Percentiles rank a stretch among this genome's conserved stretches.
Evolutionary conservation across 148 eudicot species (phyloP).

Genomic region (Heliosperma pusillum): DNA sequence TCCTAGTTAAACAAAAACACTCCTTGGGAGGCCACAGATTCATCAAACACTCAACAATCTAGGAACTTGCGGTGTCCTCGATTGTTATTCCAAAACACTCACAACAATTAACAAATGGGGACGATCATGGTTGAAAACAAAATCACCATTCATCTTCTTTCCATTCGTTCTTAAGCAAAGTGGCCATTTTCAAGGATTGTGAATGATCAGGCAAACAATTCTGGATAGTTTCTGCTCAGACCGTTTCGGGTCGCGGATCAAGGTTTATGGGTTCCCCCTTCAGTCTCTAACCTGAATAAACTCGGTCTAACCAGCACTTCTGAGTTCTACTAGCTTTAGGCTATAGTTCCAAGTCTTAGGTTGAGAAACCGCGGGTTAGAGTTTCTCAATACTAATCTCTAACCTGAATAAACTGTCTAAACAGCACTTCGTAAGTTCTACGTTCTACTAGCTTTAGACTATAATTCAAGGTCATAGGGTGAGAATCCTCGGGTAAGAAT

Average conservation of each 20-base stretch:
- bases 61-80: constrained; percentile 19
- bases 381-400: neutral
- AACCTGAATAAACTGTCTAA: neutral
- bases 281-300: neutral
- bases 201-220: no score
- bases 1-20: neutral
- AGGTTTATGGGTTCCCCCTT: no score
- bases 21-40: neutral
- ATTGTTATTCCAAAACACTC: neutral
- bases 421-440: neutral
- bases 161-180: neutral
- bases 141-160: neutral
- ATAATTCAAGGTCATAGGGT: no score
- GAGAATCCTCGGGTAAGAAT: no score
- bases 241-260: no score
- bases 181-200: no score
- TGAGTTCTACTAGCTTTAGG: neutral
- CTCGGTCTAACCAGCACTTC: neutral
- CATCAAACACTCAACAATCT: neutral
- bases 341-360: neutral
- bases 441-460: no score
- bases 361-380: neutral
- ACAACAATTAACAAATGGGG: no score
- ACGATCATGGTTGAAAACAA: neutral
- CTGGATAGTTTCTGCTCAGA: no score